Conservation (phyloP, 2,329 filamentous ascomycete species). For the Westerdykella sp. region DNA sequence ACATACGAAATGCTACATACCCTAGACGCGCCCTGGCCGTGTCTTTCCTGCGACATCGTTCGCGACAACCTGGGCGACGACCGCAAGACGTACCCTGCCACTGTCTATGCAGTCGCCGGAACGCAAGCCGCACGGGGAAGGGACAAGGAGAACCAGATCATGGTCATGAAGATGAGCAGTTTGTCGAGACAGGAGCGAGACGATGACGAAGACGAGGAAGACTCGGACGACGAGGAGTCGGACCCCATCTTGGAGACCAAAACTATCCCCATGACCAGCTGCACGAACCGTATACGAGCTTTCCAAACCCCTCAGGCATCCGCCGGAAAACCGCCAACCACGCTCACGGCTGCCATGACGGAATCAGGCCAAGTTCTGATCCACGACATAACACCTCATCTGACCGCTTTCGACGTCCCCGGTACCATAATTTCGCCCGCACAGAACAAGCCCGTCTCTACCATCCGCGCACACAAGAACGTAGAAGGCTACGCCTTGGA, state of each 20-base stretch:
- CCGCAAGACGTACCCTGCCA: constrained; percentile 88
- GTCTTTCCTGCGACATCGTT: constrained; percentile 90
- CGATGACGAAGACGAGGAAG: constrained; percentile 61
- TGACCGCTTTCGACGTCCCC: constrained; percentile 82
- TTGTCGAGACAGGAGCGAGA: constrained; percentile 80
- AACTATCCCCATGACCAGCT: constrained; percentile 76
- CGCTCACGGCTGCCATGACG: constrained; percentile 84
- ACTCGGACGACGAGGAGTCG: constrained; percentile 61
- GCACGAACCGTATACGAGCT: constrained; percentile 87
- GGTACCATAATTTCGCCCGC: constrained; percentile 72
- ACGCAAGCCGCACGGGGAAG: constrained; percentile 78
- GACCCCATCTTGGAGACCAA: constrained; percentile 94
- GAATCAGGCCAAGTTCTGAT: constrained; percentile 85
- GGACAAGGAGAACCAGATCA: constrained; percentile 81
- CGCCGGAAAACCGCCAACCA: constrained; percentile 66
- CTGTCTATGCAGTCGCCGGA: constrained; percentile 88
- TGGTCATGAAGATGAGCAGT: constrained; percentile 94
- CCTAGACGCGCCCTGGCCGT: constrained; percentile 92
- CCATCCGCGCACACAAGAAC: constrained; percentile 81
- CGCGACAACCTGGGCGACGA: constrained; percentile 80
- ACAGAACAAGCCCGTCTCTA: constrained; percentile 83
- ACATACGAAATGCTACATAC: constrained; percentile 98
- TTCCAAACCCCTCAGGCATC: constrained; percentile 72
- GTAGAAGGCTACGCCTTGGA: constrained; percentile 91
- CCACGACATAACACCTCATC: constrained; percentile 87